A percentile compares a stretch with the other conserved stretches of the same genome.
phyloP scores from a whole-genome alignment of 2,329 filamentous ascomycete species.

The Cryphonectria nitschkei region DNA sequence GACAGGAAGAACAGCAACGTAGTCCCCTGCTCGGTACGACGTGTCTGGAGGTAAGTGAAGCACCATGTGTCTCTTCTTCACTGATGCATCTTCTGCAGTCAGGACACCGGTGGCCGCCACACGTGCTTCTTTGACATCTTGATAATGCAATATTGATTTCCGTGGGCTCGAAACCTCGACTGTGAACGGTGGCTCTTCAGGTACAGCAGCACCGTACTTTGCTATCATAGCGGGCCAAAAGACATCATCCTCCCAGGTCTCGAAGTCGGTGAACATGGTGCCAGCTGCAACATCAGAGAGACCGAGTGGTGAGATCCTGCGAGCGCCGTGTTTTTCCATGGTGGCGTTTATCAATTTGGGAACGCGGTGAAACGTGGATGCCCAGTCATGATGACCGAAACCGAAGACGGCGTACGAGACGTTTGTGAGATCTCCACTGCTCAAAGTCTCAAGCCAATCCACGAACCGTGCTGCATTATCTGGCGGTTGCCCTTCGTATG shows the following conservation, averaged over 20 bases:
- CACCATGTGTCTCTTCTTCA: not conserved
- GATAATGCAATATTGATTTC: not conserved
- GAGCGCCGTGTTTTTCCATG: not conserved
- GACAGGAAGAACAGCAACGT: not conserved
- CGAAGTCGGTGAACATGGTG: not conserved
- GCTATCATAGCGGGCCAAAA: not conserved
- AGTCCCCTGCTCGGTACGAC: not conserved
- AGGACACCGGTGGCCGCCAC: not conserved
- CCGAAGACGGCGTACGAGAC: conserved; percentile 1
- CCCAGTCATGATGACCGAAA: not conserved
- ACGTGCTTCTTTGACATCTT: not conserved
- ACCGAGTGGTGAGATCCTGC: not conserved
- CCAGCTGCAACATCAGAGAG: not conserved
- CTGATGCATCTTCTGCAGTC: not conserved
- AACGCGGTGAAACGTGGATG: not conserved
- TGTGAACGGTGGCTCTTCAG: not conserved
- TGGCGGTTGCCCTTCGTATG: not conserved
- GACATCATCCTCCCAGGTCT: conserved; percentile 1
- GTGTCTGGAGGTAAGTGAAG: not conserved
- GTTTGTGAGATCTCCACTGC: not conserved
- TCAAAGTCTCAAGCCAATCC: not conserved
- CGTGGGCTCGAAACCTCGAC: not conserved
- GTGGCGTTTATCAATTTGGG: not conserved
- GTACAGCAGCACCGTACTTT: not conserved
- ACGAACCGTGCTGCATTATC: not conserved